Base-by-base conservation (phyloP, 352 stramenopile genomes). In the Phytophthora uliginosa region DNA sequence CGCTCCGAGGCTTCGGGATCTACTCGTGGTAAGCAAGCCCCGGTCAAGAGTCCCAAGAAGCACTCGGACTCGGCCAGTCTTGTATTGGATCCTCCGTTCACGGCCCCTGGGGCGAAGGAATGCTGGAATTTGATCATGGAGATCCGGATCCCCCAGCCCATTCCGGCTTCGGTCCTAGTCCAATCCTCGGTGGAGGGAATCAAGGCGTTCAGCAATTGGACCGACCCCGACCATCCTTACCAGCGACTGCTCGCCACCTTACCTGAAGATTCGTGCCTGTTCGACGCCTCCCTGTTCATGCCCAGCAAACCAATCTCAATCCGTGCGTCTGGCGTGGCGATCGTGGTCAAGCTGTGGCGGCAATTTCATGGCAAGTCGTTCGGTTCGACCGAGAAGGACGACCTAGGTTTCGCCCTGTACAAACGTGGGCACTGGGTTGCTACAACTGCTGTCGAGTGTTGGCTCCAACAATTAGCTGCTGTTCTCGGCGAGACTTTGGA, bases 351-450 rank as follows among this genome's bases (percentile, higher is more conserved):
- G 36, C 22, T 53, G 20, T 61, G 54, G 54, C 15, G 38, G 18
- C 56, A 53, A 1, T 18, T 51, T 10, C 7, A 26, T 7, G 38
- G 36, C 1, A 18, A 8, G 2, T 26, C 38, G 1, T 28, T 50
- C 7, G 56, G 45, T 8, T 13, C 22, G 2, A 38, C 22, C 0
- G 38, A 63, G 24, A 52, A 53, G 15, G 15, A 38, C 2, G 57
- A 63, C 22, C 15, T 63, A 6, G 40, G 57, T 3, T 28, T 53
- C 12, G 40, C 36, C 1, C n/a, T 34, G 0, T 63, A 26, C 13
- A 40, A 63, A 12, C 57, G 57, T 4, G 20, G 38, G 1, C 57
- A 63, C 40, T 63, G 40, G 57, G 15, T 54, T 3, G 17, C 28
- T 0, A 8, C 15, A 0, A 3, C 22, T 12, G 40, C 40, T 1